Evolutionary conservation across 2,329 filamentous ascomycete genomes (phyloP).

Genomic region (Aspergillus novoparasiticus): DNA sequence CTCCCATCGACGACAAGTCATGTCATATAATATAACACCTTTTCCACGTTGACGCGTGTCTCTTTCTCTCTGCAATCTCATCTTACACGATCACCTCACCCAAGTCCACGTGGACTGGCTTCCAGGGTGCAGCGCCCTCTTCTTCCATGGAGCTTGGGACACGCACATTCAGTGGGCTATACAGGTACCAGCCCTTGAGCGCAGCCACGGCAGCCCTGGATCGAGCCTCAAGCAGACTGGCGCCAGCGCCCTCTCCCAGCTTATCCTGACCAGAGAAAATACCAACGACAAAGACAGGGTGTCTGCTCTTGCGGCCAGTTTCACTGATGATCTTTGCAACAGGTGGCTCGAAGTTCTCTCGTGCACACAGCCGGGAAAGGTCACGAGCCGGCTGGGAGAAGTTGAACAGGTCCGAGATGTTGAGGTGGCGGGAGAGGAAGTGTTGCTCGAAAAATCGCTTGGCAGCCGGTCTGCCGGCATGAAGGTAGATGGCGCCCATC

Average conservation of each 20-base stretch:
- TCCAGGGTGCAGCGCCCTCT: constrained; percentile 64
- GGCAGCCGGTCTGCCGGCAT: constrained; percentile 75
- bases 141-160: constrained; percentile 72
- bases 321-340: constrained; percentile 86
- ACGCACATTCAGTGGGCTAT: constrained; percentile 71
- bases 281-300: constrained; percentile 90
- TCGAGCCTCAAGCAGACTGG: constrained; percentile 75
- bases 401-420: constrained; percentile 75
- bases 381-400: constrained; percentile 85
- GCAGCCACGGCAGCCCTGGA: constrained; percentile 79
- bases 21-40: constrained; percentile 20
- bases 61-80: constrained; percentile 16
- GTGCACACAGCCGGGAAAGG: constrained; percentile 76
- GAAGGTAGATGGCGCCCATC: constrained; percentile 81
- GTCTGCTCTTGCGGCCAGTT: constrained; percentile 80
- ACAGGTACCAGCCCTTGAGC: constrained; percentile 94
- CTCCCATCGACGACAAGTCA: constrained; percentile 13
- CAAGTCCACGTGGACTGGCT: constrained; percentile 68
- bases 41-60: constrained; percentile 11
- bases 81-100: constrained; percentile 66
- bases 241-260: constrained; percentile 84
- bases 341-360: constrained; percentile 86
- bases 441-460: constrained; percentile 83
- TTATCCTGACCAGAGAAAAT: constrained; percentile 91
- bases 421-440: constrained; percentile 76